Evolutionary conservation across 2,329 filamentous ascomycete genomes (phyloP).

Genomic region (Monilinia vaccinii-corymbosi): DNA sequence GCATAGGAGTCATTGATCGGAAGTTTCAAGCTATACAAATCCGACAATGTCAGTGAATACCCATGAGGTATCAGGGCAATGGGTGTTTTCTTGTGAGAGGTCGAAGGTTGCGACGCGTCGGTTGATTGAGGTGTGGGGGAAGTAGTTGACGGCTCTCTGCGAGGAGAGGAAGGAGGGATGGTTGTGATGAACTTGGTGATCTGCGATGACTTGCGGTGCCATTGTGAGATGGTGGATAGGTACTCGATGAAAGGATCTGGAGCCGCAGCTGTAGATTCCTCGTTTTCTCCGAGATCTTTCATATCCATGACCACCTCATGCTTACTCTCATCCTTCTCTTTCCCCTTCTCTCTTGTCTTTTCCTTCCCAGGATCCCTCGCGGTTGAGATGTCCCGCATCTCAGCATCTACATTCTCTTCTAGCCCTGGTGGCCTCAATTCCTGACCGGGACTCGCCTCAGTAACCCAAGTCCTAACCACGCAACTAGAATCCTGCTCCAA

Average conservation of each 20-base stretch:
- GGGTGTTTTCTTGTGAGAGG: slow-evolving; percentile 39
- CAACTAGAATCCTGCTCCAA: slow-evolving; percentile 24
- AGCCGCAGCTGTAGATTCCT: not conserved
- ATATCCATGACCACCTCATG: not conserved
- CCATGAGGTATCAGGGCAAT: slow-evolving; percentile 68
- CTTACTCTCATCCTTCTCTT: not conserved
- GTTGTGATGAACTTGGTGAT: slow-evolving; percentile 51
- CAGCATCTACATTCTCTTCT: slow-evolving; percentile 10
- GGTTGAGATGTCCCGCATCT: slow-evolving; percentile 13
- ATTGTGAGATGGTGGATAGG: slow-evolving; percentile 57
- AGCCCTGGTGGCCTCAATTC: not conserved
- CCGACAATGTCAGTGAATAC: slow-evolving; percentile 71
- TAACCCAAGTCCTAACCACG: slow-evolving; percentile 24
- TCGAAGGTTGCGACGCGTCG: not conserved
- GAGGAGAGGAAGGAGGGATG: slow-evolving; percentile 8
- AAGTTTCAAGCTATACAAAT: slow-evolving; percentile 63
- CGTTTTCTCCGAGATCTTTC: not conserved
- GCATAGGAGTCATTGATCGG: slow-evolving; percentile 71
- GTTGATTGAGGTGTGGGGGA: not conserved
- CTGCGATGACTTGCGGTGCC: slow-evolving; percentile 67
- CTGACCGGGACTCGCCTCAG: not conserved
- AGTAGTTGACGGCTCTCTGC: not conserved
- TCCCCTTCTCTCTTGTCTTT: not conserved
- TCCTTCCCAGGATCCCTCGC: not conserved
- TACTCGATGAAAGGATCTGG: slow-evolving; percentile 46